These are phyloP conservation scores for Zizania palustris DNA, from an alignment of 202 grass and related monocot species.

Conservation along the genomic window DNA sequence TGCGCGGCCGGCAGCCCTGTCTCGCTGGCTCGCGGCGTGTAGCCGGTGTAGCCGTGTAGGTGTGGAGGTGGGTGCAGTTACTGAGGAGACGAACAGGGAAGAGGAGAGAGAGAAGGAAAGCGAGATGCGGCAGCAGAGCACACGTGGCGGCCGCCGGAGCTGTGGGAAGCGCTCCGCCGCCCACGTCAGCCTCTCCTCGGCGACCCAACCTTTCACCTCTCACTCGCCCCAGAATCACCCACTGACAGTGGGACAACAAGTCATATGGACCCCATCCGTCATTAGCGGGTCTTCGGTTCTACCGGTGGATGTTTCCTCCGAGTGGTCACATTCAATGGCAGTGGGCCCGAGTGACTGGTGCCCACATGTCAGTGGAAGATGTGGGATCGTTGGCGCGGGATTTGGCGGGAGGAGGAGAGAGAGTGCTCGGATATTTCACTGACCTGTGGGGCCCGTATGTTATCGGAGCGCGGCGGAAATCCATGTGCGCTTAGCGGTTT, in stretches of 20 bases:
- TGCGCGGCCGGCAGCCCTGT: constrained; percentile 10
- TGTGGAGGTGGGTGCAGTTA: constrained; percentile 58
- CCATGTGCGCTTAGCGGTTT: too few species aligned
- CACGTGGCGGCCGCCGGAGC: constrained; percentile 51
- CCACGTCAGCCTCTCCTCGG: constrained; percentile 51
- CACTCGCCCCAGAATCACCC: neutral
- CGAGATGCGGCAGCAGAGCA: constrained; percentile 49
- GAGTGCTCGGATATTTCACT: neutral
- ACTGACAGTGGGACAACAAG: accelerated
- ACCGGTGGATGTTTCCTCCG: neutral
- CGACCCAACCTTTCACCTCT: neutral
- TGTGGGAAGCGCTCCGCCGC: constrained; percentile 56
- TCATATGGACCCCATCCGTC: accelerated
- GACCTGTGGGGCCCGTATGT: too few species aligned
- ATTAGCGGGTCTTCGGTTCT: accelerated
- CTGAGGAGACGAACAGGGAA: constrained; percentile 49
- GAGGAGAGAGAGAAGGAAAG: constrained; percentile 12
- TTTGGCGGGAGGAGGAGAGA: constrained; percentile 1
- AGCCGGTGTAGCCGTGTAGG: too few species aligned
- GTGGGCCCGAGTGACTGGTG: neutral
- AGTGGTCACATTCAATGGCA: neutral
- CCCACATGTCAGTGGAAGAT: constrained; percentile 21
- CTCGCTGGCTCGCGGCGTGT: too few species aligned
- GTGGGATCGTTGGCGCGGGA: neutral
- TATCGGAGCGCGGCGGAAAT: too few species aligned